These are phyloP conservation scores for Saccharomyces hybrid DNA, from an alignment of 1,139 yeast species.

Conservation along the genomic window DNA sequence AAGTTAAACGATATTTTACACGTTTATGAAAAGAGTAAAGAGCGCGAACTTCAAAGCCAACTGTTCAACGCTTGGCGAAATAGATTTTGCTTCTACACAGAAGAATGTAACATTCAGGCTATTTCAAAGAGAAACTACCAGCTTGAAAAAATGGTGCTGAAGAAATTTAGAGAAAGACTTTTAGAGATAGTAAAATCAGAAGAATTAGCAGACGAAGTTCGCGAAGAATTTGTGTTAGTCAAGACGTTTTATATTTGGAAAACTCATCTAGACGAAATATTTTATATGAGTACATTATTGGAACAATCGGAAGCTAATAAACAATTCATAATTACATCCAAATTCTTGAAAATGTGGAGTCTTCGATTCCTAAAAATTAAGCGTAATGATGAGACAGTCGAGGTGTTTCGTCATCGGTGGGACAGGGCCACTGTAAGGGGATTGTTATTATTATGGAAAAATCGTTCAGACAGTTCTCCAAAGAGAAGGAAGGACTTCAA, in stretches of 20 bases:
- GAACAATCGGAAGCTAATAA: background rate
- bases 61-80: background rate
- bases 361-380: slow-evolving; percentile 22
- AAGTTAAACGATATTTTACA: background rate
- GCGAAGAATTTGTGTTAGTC: background rate
- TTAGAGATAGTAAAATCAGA: background rate
- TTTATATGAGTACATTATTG: background rate
- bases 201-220: background rate
- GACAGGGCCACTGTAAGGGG: slow-evolving; percentile 29
- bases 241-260: background rate
- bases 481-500: background rate
- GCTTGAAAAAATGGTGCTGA: background rate
- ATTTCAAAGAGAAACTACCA: background rate
- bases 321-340: background rate
- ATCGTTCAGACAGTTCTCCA: slow-evolving; percentile 9
- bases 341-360: slow-evolving; percentile 18
- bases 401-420: slow-evolving; percentile 27
- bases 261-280: background rate
- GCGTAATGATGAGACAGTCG: slow-evolving; percentile 25
- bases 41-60: background rate
- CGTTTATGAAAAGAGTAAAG: background rate
- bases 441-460: slow-evolving; percentile 26
- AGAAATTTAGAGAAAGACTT: background rate
- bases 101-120: background rate
- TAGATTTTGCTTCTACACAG: background rate